Base-by-base conservation (phyloP, 1,284 basidiomycete species). In the Inonotus obliquus region DNA sequence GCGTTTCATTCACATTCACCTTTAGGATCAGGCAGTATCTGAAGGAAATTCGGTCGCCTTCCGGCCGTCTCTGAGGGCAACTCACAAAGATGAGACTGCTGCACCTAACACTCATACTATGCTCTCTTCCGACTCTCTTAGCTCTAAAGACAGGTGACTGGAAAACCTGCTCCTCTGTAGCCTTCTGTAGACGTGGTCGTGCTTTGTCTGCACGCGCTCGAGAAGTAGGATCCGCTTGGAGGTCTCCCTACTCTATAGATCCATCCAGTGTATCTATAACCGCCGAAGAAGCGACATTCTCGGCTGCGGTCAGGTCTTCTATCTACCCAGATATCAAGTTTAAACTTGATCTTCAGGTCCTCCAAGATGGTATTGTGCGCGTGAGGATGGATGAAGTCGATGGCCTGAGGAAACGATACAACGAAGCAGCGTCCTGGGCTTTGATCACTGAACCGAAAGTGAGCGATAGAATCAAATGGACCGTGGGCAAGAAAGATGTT, bases 351-450 rank as follows among this genome's bases (percentile, higher is more conserved):
- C 77, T 96, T 52, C 84, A 91, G 66, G 81, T 95, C 53, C 89
- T 94, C 63, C 81, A 86, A 9, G 89, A 94, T 74, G 94, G 92
- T 4, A 88, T 94, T 35, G 87, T 91, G 29, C 80, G 94, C 27
- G 83, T 97, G 51, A 79, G 88, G 23, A 87, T 96, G 81, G 94
- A 98, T 73, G 91, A 98, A 70, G 79, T 92, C 1, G 81, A 79
- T 56, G 89, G 89, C 0, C 73, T 92, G 60, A 77, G 82, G 69
- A 92, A 89, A 75, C 82, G 91, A 21, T 97, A 97, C 73, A 86
- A 97, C 72, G 94, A 96, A 71, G 88, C 94, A 2, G 86, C 92
- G 2, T 84, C 83, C 1, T 97, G 94, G 94, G 89, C 89, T 0
- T 76, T 97, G 59, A 76, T 90, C 41, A 72, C 80, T 3, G 85